These are phyloP conservation scores for Epichloe hybrida DNA, from an alignment of 2,329 filamentous ascomycete genomes.

Conservation along the genomic window DNA sequence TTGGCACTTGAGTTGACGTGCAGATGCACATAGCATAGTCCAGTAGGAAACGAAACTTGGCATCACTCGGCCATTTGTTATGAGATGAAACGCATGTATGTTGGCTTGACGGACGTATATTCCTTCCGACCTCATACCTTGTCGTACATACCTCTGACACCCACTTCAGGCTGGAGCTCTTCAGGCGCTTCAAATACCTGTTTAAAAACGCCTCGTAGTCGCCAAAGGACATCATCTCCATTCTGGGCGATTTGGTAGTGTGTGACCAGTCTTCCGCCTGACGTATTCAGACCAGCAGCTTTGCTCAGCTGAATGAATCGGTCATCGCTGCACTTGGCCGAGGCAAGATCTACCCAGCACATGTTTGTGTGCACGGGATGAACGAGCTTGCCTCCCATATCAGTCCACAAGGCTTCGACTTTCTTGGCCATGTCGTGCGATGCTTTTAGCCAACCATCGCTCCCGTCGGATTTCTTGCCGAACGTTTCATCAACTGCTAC, in stretches of 20 bases:
- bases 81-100: too few relatives aligned
- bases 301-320: slow-evolving; percentile 26
- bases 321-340: slow-evolving; percentile 32
- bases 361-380: slow-evolving; percentile 80
- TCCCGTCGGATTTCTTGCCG: slow-evolving; percentile 21
- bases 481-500: slow-evolving; percentile 47
- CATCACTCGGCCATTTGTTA: too few relatives aligned
- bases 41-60: too few relatives aligned
- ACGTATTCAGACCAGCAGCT: slow-evolving; percentile 29
- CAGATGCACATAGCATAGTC: too few relatives aligned
- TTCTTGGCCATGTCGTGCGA: slow-evolving; percentile 50
- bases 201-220: slow-evolving; percentile 41
- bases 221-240: slow-evolving; percentile 43
- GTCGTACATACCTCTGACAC: slow-evolving; percentile 1
- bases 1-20: too few relatives aligned
- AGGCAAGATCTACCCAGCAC: slow-evolving; percentile 68
- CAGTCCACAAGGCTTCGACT: slow-evolving; percentile 57
- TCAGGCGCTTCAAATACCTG: slow-evolving; percentile 15
- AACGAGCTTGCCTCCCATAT: slow-evolving; percentile 52
- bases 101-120: not conserved
- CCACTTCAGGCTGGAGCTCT: not conserved
- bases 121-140: not conserved
- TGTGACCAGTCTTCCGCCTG: slow-evolving; percentile 29
- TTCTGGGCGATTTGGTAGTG: slow-evolving; percentile 50
- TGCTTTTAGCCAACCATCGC: slow-evolving; percentile 42